A percentile compares a stretch with the other conserved stretches of the same genome.
These are phyloP conservation scores for Aegilops tauschii DNA, from an alignment of 176 grass and related monocot species.

Conservation along the genomic window DNA sequence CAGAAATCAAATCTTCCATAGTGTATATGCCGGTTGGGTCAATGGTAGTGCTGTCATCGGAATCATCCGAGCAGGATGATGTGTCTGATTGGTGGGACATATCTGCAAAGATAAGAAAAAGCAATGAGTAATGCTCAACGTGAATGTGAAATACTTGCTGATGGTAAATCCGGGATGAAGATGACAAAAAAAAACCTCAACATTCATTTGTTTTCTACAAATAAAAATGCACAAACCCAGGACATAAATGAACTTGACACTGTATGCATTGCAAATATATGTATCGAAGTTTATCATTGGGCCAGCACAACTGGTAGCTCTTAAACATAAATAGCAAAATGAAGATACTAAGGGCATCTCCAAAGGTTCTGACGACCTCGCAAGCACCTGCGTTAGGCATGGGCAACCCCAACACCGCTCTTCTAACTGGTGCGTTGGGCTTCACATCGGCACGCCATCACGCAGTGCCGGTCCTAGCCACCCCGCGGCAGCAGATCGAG, in stretches of 20 bases:
- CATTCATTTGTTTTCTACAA: not conserved
- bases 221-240: not conserved
- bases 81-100: conserved; percentile 29
- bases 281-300: not conserved
- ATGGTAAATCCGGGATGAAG: not conserved
- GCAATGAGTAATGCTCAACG: not conserved
- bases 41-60: not conserved
- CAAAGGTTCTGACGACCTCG: too few species aligned
- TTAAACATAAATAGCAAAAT: conserved; percentile 10
- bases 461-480: too few species aligned
- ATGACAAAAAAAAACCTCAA: not conserved
- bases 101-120: conserved; percentile 13
- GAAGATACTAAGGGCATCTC: not conserved
- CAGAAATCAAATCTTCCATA: conserved; percentile 9
- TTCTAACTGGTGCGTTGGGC: too few species aligned
- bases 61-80: conserved; percentile 30
- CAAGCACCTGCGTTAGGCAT: too few species aligned
- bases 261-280: not conserved
- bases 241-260: conserved; percentile 3
- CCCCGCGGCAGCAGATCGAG: too few species aligned
- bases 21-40: conserved; percentile 29
- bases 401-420: too few species aligned
- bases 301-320: not conserved
- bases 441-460: too few species aligned
- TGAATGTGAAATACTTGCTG: not conserved